Base-by-base conservation (phyloP, 2,329 filamentous ascomycete genomes). In the Pezicula radicicola region DNA sequence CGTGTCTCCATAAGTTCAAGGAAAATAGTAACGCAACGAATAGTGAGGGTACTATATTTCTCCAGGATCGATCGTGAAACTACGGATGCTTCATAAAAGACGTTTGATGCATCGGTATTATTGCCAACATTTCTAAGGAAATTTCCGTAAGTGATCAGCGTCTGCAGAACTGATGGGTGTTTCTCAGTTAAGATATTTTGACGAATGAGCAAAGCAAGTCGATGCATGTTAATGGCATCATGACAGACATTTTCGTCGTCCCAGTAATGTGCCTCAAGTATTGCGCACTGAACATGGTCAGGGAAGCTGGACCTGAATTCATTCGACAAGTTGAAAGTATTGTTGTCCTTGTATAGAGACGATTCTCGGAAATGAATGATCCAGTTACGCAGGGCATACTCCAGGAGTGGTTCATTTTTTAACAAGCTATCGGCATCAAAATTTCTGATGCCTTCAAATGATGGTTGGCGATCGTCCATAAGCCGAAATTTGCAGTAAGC, bases 131-230 rank as follows among this genome's bases (percentile, higher is more conserved):
- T 27, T 36, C 25, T 47, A 19, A 47, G 18, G 5, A 37, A 35
- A 36, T 37, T 35, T 36, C 45, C 45, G 36, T 25, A 47, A 18
- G 16, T 19, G 8, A 47, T 47, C n/a, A 47, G 13, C 4, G 45
- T 36, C 45, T 47, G 45, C 8, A 47, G 33, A 36, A 47, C 33
- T 2, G 45, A 47, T 16, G 16, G n/a, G n/a, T 47, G 45, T 13
- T 47, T 47, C 45, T 47, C 45, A 37, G 45, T 36, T 4, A 39
- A 36, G 3, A 47, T 47, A 25, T 36, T 35, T 15, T 47, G 45
- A 4, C 45, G 45, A 47, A 47, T 47, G 8, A 19, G 28, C 45
- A 47, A 13, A 21, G 45, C 33, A 33, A 47, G 45, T 37, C 36
- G 16, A 18, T 47, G 45, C 8, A 47, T 9, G 28, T 25, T 33